A percentile compares a stretch with the other conserved stretches of the same genome.
Evolutionary conservation across 2,329 filamentous ascomycete genomes (phyloP).

Genomic region (Arthrobotrys sinensis): DNA sequence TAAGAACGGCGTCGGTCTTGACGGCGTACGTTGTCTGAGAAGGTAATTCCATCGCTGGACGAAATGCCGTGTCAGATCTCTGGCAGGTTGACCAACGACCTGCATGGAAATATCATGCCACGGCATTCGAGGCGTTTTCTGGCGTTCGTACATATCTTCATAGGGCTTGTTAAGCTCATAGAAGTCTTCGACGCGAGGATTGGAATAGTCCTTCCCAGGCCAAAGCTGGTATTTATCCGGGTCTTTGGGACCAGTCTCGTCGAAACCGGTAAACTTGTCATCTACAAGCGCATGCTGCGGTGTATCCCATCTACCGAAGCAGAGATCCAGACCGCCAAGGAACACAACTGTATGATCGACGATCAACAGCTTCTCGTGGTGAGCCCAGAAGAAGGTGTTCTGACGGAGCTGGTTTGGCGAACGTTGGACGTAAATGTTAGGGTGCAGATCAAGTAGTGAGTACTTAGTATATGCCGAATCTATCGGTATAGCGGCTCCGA

Average conservation of each 20-base stretch:
- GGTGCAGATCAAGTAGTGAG: constrained; percentile 92
- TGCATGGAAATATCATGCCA: constrained; percentile 99
- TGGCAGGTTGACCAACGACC: constrained; percentile 92
- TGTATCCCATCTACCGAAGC: constrained; percentile 97
- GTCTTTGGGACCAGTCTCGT: constrained; percentile 82
- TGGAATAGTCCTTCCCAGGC: constrained; percentile 98
- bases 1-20: constrained; percentile 91
- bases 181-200: constrained; percentile 95
- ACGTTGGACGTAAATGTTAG: constrained; percentile 94
- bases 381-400: constrained; percentile 99
- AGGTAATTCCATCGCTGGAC: constrained; percentile 99
- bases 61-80: constrained; percentile 94
- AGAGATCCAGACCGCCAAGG: constrained; percentile 94
- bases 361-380: constrained; percentile 98
- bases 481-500: constrained; percentile 96
- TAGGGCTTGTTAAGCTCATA: constrained; percentile 93
- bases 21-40: constrained; percentile 90
- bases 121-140: constrained; percentile 90
- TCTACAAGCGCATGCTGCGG: constrained; percentile 92
- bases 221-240: constrained; percentile 95
- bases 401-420: constrained; percentile 98
- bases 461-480: constrained; percentile 99
- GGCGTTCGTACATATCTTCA: constrained; percentile 98
- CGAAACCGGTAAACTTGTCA: constrained; percentile 95
- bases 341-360: constrained; percentile 97